Conservation (phyloP, 495 filamentous ascomycete species). For the Podospora comata region DNA sequence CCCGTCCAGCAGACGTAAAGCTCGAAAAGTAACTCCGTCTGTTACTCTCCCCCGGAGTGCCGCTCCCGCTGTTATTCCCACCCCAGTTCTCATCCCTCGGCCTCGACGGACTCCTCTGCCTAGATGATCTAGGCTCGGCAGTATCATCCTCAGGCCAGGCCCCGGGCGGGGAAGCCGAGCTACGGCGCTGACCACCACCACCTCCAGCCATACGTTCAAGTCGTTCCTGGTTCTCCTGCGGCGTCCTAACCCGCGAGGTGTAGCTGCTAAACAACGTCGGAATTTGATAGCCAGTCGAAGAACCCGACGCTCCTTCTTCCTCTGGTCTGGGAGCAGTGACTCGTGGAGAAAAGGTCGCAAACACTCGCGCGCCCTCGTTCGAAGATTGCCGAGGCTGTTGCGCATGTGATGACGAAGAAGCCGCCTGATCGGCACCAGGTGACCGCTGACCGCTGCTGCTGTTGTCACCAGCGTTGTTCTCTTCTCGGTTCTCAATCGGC, state of each 20-base stretch:
- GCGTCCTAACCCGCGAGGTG: not conserved
- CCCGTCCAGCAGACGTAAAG: not conserved
- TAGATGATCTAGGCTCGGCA: not conserved
- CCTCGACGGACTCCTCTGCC: not conserved
- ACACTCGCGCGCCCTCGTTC: not conserved
- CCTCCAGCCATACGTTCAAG: not conserved
- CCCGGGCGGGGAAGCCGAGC: not conserved
- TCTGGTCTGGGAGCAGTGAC: not conserved
- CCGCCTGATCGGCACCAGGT: not conserved
- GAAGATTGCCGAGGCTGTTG: not conserved
- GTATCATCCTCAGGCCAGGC: not conserved
- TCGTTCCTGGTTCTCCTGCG: not conserved
- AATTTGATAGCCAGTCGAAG: not conserved
- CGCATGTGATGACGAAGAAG: not conserved
- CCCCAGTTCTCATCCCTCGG: not conserved
- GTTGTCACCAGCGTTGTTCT: slow-evolving; percentile 2
- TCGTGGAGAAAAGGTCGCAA: not conserved
- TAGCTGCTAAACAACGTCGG: not conserved
- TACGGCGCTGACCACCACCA: not conserved
- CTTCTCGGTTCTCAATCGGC: slow-evolving; percentile 54
- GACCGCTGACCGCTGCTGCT: slow-evolving; percentile 2
- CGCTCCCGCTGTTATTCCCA: not conserved
- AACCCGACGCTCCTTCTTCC: not conserved
- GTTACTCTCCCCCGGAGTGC: not conserved
- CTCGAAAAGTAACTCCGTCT: not conserved